Percentiles rank a stretch among this genome's conserved stretches.
These are phyloP conservation scores for Acacia melanoxylon DNA, from an alignment of 306 rosid genomes.

Conservation along the genomic window DNA sequence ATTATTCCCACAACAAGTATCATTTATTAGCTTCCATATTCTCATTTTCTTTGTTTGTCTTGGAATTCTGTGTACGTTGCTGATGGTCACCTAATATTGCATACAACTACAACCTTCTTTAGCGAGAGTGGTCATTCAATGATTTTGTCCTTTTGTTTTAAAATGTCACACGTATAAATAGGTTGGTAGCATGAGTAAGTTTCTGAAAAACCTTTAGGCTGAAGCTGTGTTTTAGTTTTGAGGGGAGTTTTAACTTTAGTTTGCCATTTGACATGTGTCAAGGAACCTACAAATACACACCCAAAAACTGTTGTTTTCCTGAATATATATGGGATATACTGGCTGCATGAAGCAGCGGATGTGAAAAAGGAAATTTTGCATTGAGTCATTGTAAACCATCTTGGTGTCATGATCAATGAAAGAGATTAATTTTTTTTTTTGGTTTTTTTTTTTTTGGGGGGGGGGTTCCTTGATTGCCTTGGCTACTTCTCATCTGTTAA, in stretches of 20 bases:
- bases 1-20: no score
- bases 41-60: conserved; percentile 11
- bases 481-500: background rate
- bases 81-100: background rate
- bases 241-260: background rate
- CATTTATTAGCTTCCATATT: conserved; percentile 1
- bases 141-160: conserved; percentile 5
- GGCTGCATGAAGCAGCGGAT: background rate
- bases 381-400: background rate
- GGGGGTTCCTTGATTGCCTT: background rate
- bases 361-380: background rate
- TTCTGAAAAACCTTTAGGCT: background rate
- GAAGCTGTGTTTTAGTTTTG: background rate
- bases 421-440: background rate
- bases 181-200: background rate
- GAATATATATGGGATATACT: background rate
- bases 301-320: background rate
- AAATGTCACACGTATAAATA: background rate
- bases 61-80: background rate
- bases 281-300: background rate
- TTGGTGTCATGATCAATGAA: background rate
- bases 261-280: background rate
- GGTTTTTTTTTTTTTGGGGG: accelerated
- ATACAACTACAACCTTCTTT: background rate
- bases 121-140: background rate